Evolutionary conservation across 257 asterid species (phyloP).

Genomic region (Solanum chmielewskii): DNA sequence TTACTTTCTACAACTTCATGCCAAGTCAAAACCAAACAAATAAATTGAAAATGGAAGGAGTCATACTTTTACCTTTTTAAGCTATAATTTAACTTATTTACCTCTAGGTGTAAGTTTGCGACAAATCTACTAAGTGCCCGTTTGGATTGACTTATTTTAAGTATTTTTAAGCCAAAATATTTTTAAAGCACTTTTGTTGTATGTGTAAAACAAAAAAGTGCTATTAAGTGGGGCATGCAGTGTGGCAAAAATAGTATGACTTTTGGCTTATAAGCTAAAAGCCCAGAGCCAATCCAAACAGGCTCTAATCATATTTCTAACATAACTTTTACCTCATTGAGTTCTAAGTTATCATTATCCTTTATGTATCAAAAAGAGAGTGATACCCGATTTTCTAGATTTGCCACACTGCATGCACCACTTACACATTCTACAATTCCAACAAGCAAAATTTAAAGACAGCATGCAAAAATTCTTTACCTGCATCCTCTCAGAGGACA

Average conservation of each 20-base stretch:
- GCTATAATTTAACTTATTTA: background rate
- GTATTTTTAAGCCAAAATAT: background rate
- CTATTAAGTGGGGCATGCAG: background rate
- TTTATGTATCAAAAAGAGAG: background rate
- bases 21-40: background rate
- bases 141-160: background rate
- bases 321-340: background rate
- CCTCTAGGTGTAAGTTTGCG: background rate
- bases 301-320: background rate
- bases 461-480: slow-evolving; percentile 6
- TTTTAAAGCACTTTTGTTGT: background rate
- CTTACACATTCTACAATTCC: background rate
- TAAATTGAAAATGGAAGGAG: no score
- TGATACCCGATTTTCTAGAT: background rate
- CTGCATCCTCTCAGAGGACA: slow-evolving; percentile 43
- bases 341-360: background rate
- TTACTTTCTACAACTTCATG: background rate
- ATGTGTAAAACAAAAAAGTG: background rate
- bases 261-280: background rate
- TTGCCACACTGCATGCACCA: background rate
- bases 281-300: background rate
- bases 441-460: background rate
- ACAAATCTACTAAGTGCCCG: background rate
- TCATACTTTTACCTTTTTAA: no score
- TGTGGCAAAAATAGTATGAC: background rate